A percentile compares a stretch with the other conserved stretches of the same genome.
Conservation (phyloP, 257 asterid genomes). For the Perilla frutescens region DNA sequence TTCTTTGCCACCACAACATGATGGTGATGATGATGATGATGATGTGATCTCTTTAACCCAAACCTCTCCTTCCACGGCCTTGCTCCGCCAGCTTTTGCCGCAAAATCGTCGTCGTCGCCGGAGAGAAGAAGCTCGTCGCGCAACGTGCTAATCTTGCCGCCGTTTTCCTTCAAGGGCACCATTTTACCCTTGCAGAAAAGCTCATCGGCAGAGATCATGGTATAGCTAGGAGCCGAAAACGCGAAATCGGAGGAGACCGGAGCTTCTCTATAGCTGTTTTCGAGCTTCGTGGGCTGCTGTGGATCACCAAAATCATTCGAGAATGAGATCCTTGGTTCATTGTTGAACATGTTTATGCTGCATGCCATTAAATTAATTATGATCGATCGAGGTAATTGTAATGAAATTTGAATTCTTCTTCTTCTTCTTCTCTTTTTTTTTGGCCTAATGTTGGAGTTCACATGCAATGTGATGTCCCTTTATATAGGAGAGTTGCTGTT, state of each 20-base stretch:
- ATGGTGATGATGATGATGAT: background rate
- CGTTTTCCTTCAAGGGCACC: conserved; percentile 54
- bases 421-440: background rate
- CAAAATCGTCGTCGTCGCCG: conserved; percentile 58
- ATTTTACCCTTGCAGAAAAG: conserved; percentile 74
- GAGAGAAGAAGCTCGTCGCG: conserved; percentile 78
- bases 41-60: conserved; percentile 57
- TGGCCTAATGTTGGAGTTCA: conserved; percentile 37
- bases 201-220: conserved; percentile 80
- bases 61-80: conserved; percentile 78
- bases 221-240: conserved; percentile 57
- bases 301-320: conserved; percentile 80
- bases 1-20: conserved; percentile 43
- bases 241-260: conserved; percentile 85
- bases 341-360: conserved; percentile 71
- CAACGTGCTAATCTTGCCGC: conserved; percentile 57
- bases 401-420: background rate
- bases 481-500: conserved; percentile 44
- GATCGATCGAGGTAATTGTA: no score
- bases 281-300: conserved; percentile 56
- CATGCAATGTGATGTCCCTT: conserved; percentile 43
- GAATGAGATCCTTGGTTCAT: conserved; percentile 93
- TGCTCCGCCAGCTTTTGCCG: conserved; percentile 39
- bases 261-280: conserved; percentile 72
- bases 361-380: conserved; percentile 58